Conservation (phyloP, 164 flowering plant species). For the Aristolochia fimbriata region DNA sequence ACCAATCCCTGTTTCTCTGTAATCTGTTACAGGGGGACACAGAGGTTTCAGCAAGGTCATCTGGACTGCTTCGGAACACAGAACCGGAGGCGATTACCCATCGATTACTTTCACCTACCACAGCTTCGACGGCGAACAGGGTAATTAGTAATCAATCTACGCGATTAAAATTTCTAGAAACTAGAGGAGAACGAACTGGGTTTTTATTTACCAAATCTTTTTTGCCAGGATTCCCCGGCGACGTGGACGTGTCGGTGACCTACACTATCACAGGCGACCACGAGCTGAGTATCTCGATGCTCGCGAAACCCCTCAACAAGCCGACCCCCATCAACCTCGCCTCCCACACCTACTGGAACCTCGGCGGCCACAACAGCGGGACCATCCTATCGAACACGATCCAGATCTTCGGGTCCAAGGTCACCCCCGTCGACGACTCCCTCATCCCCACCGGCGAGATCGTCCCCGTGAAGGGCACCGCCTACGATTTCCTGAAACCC, state of each 20-base stretch:
- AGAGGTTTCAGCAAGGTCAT: constrained; percentile 14
- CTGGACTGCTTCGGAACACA: constrained; percentile 3
- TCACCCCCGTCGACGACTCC: constrained; percentile 46
- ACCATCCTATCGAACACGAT: constrained; percentile 39
- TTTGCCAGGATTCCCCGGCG: constrained; percentile 63
- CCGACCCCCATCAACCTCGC: constrained; percentile 66
- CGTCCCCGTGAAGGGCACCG: constrained; percentile 43
- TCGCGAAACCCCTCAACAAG: constrained; percentile 41
- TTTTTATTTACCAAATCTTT: not conserved
- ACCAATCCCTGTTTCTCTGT: too few species aligned
- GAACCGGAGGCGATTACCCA: constrained; percentile 4
- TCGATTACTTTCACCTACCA: constrained; percentile 7
- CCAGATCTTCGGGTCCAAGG: constrained; percentile 42
- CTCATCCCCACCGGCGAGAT: constrained; percentile 82
- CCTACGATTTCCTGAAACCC: constrained; percentile 54
- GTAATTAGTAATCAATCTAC: constrained; percentile 18
- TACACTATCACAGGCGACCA: constrained; percentile 26
- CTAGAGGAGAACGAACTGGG: too few species aligned
- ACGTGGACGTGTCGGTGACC: constrained; percentile 25
- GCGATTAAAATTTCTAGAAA: not conserved
- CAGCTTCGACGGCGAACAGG: constrained; percentile 32
- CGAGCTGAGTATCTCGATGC: constrained; percentile 35
- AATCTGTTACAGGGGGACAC: constrained; percentile 10
- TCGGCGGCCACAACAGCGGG: constrained; percentile 65
- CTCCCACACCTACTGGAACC: constrained; percentile 71